Percentiles rank a stretch among this genome's conserved stretches.
These are phyloP conservation scores for Fusarium sororula DNA, from an alignment of 2,329 filamentous ascomycete species.

Conservation along the genomic window DNA sequence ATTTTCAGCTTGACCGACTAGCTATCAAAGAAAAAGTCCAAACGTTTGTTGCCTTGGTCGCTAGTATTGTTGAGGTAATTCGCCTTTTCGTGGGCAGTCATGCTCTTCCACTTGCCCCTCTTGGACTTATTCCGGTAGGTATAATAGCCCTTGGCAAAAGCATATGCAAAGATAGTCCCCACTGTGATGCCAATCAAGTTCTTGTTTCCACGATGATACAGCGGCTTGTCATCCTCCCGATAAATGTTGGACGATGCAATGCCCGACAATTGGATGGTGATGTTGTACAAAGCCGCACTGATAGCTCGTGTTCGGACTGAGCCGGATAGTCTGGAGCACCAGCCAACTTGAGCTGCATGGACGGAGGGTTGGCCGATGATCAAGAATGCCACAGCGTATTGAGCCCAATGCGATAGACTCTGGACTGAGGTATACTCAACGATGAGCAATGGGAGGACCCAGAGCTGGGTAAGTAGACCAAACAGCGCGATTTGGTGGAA, in stretches of 20 bases:
- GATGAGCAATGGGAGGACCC: not conserved
- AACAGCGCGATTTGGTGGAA: not conserved
- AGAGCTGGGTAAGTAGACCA: not conserved
- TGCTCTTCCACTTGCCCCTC: not conserved
- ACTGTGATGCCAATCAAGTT: not conserved
- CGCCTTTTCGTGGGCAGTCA: not conserved
- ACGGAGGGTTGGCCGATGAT: not conserved
- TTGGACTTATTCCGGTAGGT: not conserved
- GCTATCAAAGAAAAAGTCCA: not conserved
- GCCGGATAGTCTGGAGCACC: not conserved
- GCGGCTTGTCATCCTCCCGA: not conserved
- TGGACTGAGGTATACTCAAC: not conserved
- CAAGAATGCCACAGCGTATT: not conserved
- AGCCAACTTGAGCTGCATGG: not conserved
- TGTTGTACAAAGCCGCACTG: not conserved
- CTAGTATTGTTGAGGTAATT: not conserved
- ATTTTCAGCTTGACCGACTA: accelerated
- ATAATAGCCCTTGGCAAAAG: not conserved
- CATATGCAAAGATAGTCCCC: not conserved
- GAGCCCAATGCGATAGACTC: not conserved
- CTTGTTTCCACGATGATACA: not conserved
- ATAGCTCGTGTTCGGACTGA: not conserved
- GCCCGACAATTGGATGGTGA: not conserved
- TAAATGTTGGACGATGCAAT: not conserved
- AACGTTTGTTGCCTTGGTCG: not conserved